Conservation (phyloP, 805 yeast species). For the Candida ponderosae region DNA sequence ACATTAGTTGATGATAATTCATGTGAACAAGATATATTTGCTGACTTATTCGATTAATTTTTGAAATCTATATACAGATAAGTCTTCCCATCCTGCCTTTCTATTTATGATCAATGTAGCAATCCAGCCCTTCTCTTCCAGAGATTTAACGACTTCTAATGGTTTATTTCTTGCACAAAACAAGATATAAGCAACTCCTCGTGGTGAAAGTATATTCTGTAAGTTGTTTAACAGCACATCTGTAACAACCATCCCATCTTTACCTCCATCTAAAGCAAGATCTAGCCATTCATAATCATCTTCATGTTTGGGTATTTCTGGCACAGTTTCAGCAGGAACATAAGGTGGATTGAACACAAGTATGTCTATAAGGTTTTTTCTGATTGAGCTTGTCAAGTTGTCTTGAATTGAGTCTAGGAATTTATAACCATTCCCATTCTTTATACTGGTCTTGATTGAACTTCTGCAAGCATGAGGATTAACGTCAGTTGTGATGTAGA, state of each 20-base stretch:
- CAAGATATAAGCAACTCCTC: constrained; percentile 79
- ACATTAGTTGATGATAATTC: constrained; percentile 29
- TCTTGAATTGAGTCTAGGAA: constrained; percentile 46
- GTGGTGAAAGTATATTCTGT: constrained; percentile 38
- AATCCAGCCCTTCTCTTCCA: constrained; percentile 46
- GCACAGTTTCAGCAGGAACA: constrained; percentile 81
- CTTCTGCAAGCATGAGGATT: constrained; percentile 70
- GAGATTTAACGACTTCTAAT: constrained; percentile 39
- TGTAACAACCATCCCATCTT: constrained; percentile 86
- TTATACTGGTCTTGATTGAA: constrained; percentile 35
- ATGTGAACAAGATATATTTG: constrained; percentile 48
- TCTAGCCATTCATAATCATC: constrained; percentile 71
- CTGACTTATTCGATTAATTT: constrained; percentile 40
- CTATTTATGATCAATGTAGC: constrained; percentile 49
- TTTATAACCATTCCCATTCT: constrained; percentile 20
- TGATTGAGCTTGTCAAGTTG: constrained; percentile 45
- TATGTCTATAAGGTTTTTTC: constrained; percentile 48
- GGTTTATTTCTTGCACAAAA: constrained; percentile 93
- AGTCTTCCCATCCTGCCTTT: constrained; percentile 94
- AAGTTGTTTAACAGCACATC: constrained; percentile 49
- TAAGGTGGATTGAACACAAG: constrained; percentile 93
- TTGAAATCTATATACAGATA: constrained; percentile 62
- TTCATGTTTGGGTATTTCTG: constrained; percentile 41
- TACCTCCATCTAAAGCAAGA: constrained; percentile 84
- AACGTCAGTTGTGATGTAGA: constrained; percentile 68